These are phyloP conservation scores for Exserohilum turcica DNA, from an alignment of 2,329 filamentous ascomycete genomes.

Conservation along the genomic window DNA sequence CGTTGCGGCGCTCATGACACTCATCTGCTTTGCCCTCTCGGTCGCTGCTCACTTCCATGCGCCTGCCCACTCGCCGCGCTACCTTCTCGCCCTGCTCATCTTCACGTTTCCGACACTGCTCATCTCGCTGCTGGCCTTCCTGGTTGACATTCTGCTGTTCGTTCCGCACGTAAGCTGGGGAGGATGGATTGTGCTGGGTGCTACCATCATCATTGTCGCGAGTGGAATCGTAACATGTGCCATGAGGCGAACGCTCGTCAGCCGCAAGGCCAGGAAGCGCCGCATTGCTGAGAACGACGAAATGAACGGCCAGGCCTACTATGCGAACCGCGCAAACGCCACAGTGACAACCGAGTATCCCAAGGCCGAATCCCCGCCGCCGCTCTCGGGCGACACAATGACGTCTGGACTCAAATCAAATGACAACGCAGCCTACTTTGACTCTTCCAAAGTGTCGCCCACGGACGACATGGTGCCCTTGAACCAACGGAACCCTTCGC, in stretches of 20 bases:
- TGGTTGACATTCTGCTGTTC: slow-evolving; percentile 93
- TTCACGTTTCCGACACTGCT: slow-evolving; percentile 84
- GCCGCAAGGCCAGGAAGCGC: slow-evolving; percentile 89
- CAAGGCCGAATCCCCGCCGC: slow-evolving; percentile 60
- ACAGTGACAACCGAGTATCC: slow-evolving; percentile 49
- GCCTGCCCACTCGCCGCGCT: slow-evolving; percentile 87
- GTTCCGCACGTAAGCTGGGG: slow-evolving; percentile 94
- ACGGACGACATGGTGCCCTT: slow-evolving; percentile 72
- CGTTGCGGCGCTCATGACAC: slow-evolving; percentile 81
- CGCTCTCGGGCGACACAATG: slow-evolving; percentile 60
- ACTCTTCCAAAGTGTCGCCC: slow-evolving; percentile 64
- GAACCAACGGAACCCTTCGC: slow-evolving; percentile 67
- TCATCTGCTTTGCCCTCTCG: slow-evolving; percentile 82
- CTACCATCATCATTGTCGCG: slow-evolving; percentile 81
- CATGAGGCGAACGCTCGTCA: slow-evolving; percentile 90
- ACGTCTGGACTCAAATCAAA: slow-evolving; percentile 58
- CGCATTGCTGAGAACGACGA: slow-evolving; percentile 92
- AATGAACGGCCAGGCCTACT: slow-evolving; percentile 95
- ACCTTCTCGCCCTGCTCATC: slow-evolving; percentile 82
- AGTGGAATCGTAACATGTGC: slow-evolving; percentile 88
- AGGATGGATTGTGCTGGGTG: slow-evolving; percentile 88
- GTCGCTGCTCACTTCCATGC: slow-evolving; percentile 82
- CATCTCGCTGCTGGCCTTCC: slow-evolving; percentile 81
- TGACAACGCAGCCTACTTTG: slow-evolving; percentile 69
- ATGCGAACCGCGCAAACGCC: slow-evolving; percentile 56